phyloP scores from a whole-genome alignment of 1,284 basidiomycete species.

The Naganishia albida region DNA sequence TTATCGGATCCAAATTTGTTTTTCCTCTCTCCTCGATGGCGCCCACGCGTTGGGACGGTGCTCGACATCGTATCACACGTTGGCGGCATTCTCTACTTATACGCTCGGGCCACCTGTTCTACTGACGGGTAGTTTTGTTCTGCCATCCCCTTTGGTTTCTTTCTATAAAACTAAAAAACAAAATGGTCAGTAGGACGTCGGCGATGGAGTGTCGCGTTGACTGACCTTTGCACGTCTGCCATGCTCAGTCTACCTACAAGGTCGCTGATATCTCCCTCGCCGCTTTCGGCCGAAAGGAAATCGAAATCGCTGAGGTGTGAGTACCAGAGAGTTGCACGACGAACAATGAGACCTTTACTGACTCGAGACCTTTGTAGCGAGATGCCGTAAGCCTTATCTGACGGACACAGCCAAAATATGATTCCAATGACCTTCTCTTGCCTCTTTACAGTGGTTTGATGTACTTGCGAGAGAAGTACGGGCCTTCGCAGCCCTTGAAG shows the following conservation, averaged over 20 bases:
- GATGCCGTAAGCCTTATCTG: conserved; percentile 53
- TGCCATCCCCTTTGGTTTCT: conserved; percentile 18
- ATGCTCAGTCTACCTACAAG: conserved; percentile 41
- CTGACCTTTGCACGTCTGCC: not conserved
- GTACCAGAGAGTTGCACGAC: too few relatives aligned
- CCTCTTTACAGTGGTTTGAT: conserved; percentile 64
- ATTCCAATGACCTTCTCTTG: too few relatives aligned
- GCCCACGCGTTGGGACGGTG: not conserved
- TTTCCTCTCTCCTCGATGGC: conserved; percentile 12
- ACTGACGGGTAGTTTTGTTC: not conserved
- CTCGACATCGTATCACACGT: conserved; percentile 13
- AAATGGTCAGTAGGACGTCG: conserved; percentile 18
- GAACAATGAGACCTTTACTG: too few relatives aligned
- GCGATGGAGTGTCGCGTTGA: conserved; percentile 31
- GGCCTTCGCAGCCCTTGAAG: conserved; percentile 78
- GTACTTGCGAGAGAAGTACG: conserved; percentile 86
- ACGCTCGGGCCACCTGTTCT: not conserved
- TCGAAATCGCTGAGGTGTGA: conserved; percentile 81
- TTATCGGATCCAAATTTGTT: conserved; percentile 8
- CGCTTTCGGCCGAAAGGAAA: conserved; percentile 82
- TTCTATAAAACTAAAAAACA: conserved; percentile 20
- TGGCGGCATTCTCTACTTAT: not conserved
- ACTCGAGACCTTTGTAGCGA: too few relatives aligned
- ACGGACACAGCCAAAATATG: too few relatives aligned
- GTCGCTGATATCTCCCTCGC: conserved; percentile 87